A percentile compares a stretch with the other conserved stretches of the same genome.
Conservation (phyloP, 805 yeast species). For the Tetrapisispora pingtungensis region DNA sequence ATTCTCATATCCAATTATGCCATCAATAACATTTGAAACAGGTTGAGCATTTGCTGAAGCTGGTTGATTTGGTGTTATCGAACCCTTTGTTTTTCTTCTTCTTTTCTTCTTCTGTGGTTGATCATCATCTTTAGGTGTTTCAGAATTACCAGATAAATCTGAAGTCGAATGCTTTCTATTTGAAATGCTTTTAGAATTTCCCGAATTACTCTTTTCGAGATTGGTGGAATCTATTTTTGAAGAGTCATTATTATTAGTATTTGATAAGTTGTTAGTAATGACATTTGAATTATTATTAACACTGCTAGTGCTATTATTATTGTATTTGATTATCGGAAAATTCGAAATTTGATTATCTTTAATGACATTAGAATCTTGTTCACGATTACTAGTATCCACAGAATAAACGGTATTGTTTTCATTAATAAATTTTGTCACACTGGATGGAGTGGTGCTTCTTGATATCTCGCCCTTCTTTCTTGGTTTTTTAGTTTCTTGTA, state of each 20-base stretch:
- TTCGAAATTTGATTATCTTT: background rate
- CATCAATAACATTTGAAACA: background rate
- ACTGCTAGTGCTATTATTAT: background rate
- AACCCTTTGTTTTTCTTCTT: background rate
- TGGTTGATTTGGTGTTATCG: background rate
- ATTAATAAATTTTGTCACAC: background rate
- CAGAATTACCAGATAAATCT: background rate
- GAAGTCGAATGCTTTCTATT: background rate
- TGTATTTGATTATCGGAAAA: background rate
- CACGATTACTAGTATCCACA: background rate
- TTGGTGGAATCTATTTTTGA: background rate
- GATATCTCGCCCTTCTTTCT: background rate
- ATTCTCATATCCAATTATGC: background rate
- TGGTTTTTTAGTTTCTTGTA: background rate
- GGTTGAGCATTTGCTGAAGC: background rate
- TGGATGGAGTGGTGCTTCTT: background rate
- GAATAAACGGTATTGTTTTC: background rate
- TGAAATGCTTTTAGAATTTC: background rate
- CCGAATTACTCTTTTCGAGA: background rate
- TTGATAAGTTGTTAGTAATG: background rate
- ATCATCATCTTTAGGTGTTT: background rate
- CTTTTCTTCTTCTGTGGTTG: background rate
- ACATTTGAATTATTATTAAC: slow-evolving; percentile 1
- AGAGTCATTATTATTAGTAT: too few species aligned
- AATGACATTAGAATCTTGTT: background rate